Percentiles rank a stretch among this genome's conserved stretches.
Evolutionary conservation across 2,329 filamentous ascomycete species (phyloP).

Genomic region (Colletotrichum abscissum): DNA sequence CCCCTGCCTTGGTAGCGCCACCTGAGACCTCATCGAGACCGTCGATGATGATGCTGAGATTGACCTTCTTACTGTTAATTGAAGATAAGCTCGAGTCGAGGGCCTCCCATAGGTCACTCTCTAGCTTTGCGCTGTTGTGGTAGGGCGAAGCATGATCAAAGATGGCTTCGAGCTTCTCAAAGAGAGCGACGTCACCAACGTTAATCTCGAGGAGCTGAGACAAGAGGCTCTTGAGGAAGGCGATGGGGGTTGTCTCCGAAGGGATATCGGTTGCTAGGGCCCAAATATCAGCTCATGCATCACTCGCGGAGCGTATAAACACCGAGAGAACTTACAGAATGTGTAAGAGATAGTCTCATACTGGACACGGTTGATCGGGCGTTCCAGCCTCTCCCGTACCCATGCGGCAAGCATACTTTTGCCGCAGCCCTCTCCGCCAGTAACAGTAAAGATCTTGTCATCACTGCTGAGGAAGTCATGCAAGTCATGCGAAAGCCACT

Average conservation of each 20-base stretch:
- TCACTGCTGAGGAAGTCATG: constrained; percentile 47
- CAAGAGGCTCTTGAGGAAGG: constrained; percentile 50
- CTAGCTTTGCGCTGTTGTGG: constrained; percentile 41
- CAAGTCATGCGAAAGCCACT: constrained; percentile 50
- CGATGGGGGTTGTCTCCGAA: constrained; percentile 43
- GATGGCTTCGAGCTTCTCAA: constrained; percentile 43
- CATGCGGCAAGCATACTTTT: constrained; percentile 53
- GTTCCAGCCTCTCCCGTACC: constrained; percentile 52
- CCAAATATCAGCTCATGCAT: not conserved
- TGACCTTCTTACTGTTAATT: constrained; percentile 41
- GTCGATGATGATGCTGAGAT: constrained; percentile 49
- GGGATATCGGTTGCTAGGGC: constrained; percentile 42
- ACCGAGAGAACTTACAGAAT: constrained; percentile 46
- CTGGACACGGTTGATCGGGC: constrained; percentile 47
- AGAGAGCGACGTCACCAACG: constrained; percentile 50
- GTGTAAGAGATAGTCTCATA: constrained; percentile 50
- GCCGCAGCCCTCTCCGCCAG: constrained; percentile 47
- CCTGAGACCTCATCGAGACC: constrained; percentile 49
- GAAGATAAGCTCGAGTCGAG: constrained; percentile 47
- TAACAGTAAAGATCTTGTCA: constrained; percentile 49
- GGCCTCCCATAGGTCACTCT: constrained; percentile 46
- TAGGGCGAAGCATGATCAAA: constrained; percentile 41
- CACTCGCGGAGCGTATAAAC: no score
- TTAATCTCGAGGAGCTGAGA: constrained; percentile 52
- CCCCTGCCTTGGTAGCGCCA: constrained; percentile 37